These are phyloP conservation scores for Theobroma grandiflorum DNA, from an alignment of 441 rosid species.

Conservation along the genomic window DNA sequence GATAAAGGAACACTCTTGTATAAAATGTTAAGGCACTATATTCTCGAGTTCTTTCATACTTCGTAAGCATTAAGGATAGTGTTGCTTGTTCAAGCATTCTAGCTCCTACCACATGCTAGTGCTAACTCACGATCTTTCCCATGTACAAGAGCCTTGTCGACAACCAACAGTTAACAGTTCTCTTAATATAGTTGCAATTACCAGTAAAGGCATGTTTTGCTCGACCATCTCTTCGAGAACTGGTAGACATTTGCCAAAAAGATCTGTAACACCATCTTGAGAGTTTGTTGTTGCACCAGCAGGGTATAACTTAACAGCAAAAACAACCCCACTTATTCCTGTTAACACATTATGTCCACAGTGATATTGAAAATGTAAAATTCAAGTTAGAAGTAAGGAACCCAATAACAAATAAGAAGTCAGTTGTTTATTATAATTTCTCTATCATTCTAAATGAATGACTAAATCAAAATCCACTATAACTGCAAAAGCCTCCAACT, in stretches of 20 bases:
- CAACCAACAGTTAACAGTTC: neutral
- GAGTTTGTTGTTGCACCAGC: constrained; percentile 99
- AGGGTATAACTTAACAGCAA: constrained; percentile 92
- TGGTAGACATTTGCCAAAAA: constrained; percentile 86
- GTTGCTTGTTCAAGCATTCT: neutral
- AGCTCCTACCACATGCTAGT: neutral
- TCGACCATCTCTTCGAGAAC: constrained; percentile 87
- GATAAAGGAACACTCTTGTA: neutral
- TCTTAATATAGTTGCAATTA: constrained; percentile 34
- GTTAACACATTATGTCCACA: constrained; percentile 27
- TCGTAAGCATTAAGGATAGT: neutral
- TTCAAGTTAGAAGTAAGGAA: neutral
- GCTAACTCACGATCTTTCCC: neutral
- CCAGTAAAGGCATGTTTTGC: constrained; percentile 94
- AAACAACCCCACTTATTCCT: constrained; percentile 85
- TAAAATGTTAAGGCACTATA: neutral
- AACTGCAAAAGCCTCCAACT: neutral
- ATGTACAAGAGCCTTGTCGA: neutral
- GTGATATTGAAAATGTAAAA: constrained; percentile 15
- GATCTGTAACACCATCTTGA: constrained; percentile 93
- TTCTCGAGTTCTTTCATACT: neutral
- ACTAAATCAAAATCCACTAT: neutral
- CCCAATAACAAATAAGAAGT: neutral
- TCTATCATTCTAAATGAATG: neutral
- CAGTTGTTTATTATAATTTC: neutral